Evolutionary conservation across 257 asterid genomes (phyloP), one percentile per base, ranked within the genome.

Genomic region (Primulina huaijiensis): DNA sequence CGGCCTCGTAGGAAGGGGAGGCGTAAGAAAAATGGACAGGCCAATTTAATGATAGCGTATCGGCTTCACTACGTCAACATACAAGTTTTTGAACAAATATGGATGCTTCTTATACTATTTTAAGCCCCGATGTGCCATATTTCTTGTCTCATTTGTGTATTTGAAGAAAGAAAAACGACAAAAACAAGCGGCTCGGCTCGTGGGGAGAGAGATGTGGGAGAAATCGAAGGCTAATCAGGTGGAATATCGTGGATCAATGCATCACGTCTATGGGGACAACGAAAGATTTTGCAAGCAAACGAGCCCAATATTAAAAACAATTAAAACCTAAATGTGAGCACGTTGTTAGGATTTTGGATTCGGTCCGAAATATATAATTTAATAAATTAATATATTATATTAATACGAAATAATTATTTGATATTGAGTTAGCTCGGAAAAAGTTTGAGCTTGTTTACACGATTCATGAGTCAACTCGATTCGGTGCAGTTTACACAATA

Each of bases 51-150:
- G 83, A 35, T 70, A 78, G 74, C 80, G 87, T 82, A 74, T 76
- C 85, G 76, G 79, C 71, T 75, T 78, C 68, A 74, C 76, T 70
- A 82, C 85, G 92, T 70, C 71, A 74, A 60, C 62, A 6, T 9
- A 70, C 40, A 27, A 20, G 57, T 21, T 57, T 16, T n/a, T 12
- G 34, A 3, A 31, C 60, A 74, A 3, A 11, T n/a, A 62, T 29
- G 55, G 53, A 62, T 64, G 60, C 37, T 35, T 37, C 52, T 19
- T 70, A 11, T 12, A 4, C 14, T 43, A 11, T 3, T 9, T 38
- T 38, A 38, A 9, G 50, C 10, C 50, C 50, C 50, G 4, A 2
- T 35, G 50, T 3, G 53, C 25, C 25, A 1, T 23, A 23, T 23
- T 23, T 23, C 25, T 23, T 23, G 25, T 23, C 30, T 43, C 53